These are phyloP conservation scores for Astrephomene gubernaculifera DNA, from an alignment of 139 green algal species.

Conservation along the genomic window DNA sequence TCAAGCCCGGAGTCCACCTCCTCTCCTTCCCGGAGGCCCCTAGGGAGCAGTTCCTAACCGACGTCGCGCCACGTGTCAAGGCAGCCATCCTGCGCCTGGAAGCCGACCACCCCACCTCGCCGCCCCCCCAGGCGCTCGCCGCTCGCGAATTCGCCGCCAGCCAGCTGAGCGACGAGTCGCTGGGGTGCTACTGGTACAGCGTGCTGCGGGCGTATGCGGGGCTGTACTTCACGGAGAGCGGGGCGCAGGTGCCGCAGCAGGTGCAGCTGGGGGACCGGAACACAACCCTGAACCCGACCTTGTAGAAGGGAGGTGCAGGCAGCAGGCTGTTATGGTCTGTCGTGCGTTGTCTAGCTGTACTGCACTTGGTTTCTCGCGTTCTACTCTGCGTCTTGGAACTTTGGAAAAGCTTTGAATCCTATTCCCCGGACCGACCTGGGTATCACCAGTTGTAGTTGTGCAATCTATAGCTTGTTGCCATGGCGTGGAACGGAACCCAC, in stretches of 20 bases:
- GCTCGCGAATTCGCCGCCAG: conserved; percentile 15
- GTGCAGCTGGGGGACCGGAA: conserved; percentile 3
- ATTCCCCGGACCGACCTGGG: too few relatives aligned
- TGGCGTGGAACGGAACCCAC: too few relatives aligned
- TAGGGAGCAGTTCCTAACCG: background rate
- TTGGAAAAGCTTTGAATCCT: too few relatives aligned
- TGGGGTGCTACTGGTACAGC: conserved; percentile 36
- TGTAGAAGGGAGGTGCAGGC: too few relatives aligned
- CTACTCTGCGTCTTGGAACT: too few relatives aligned
- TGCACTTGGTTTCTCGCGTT: too few relatives aligned
- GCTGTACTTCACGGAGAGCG: background rate
- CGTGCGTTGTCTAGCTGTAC: too few relatives aligned
- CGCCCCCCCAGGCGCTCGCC: conserved; percentile 17
- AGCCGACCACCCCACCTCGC: background rate
- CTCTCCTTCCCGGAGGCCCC: background rate
- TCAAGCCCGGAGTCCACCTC: conserved; percentile 16
- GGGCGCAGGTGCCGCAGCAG: background rate
- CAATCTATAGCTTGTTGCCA: too few relatives aligned
- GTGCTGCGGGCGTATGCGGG: background rate
- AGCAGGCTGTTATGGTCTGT: too few relatives aligned
- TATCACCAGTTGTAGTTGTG: too few relatives aligned
- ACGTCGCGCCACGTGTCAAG: background rate
- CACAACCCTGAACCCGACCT: too few relatives aligned
- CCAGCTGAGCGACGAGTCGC: background rate
- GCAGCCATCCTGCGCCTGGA: background rate